Conservation (phyloP, 176 grass and related monocot genomes). For the Oryza brachyantha region DNA sequence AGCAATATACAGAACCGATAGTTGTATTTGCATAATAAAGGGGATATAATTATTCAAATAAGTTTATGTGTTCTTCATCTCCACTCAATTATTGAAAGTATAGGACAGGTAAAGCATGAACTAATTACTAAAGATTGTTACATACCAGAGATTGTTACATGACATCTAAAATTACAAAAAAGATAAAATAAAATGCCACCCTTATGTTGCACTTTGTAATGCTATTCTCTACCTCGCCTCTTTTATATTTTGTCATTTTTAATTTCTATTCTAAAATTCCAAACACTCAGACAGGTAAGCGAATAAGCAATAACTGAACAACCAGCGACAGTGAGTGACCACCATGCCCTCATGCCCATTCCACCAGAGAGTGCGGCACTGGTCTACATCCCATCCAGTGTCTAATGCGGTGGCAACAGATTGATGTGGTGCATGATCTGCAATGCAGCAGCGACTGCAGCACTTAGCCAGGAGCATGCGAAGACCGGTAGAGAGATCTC, state of each 20-base stretch:
- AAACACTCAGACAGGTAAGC: too few relatives aligned
- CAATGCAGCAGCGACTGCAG: too few relatives aligned
- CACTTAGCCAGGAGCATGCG: too few relatives aligned
- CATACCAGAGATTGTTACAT: neutral
- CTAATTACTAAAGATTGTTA: neutral
- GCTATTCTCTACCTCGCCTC: too few relatives aligned
- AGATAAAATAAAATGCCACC: neutral
- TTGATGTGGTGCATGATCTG: too few relatives aligned
- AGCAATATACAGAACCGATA: constrained; percentile 19
- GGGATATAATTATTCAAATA: constrained; percentile 4
- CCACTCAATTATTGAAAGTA: constrained; percentile 15
- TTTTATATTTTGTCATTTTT: neutral
- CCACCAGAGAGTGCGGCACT: too few relatives aligned
- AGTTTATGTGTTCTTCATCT: constrained; percentile 10
- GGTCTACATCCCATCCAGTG: too few relatives aligned
- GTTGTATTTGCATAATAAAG: neutral
- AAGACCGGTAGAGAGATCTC: too few relatives aligned
- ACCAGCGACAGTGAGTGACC: too few relatives aligned
- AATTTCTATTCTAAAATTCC: neutral
- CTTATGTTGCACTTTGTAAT: neutral
- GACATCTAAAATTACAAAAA: neutral
- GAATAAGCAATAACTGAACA: too few relatives aligned
- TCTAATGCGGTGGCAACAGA: too few relatives aligned
- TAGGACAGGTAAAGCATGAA: constrained; percentile 8
- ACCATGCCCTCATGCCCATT: too few relatives aligned